Evolutionary conservation across 345 rosid genomes (phyloP), one percentile per base, ranked within the genome.

Genomic region (Gossypium sturtianum): DNA sequence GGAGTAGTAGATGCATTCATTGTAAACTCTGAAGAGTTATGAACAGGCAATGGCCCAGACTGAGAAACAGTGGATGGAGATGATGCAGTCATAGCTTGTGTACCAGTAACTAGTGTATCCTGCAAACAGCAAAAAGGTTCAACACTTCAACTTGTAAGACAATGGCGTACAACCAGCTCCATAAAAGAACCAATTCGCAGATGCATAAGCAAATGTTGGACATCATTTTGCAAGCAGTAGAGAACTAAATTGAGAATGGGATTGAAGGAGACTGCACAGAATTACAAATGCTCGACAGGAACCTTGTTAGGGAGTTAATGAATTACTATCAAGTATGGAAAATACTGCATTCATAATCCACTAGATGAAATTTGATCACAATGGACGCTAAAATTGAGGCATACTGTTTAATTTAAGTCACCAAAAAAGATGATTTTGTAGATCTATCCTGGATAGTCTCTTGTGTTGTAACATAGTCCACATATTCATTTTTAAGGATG

Each of bases 21-120:
- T 43, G 80, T 67, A 74, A 86, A 74, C 71, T 71, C 77, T 79
- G 79, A 75, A 38, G 87, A 80, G 71, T 83, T 74, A 74, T 76
- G 69, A 66, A 75, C 71, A 54, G 84, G 71, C 71, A 79, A 80
- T 68, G 83, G 76, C 64, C 71, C 85, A 57, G 88, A 59, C 73
- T 83, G 87, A 71, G 91, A 86, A 70, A 76, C 20, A 27, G 78
- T 64, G 58, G 82, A 62, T 54, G 77, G 67, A 60, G 82, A 74
- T 43, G 78, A 81, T 57, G 70, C 69, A 69, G 75, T 66, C 79
- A 69, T 80, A 72, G 76, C 75, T 81, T 85, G 78, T 83, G 78
- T 64, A 84, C 64, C 58, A 52, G 76, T 22, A 76, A 78, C 38
- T n/a, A 76, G 78, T 64, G 80, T 34, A 80, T 77, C 83, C 87